These are phyloP conservation scores for Fusarium longipes DNA, from an alignment of 2,329 filamentous ascomycete species.

Conservation along the genomic window DNA sequence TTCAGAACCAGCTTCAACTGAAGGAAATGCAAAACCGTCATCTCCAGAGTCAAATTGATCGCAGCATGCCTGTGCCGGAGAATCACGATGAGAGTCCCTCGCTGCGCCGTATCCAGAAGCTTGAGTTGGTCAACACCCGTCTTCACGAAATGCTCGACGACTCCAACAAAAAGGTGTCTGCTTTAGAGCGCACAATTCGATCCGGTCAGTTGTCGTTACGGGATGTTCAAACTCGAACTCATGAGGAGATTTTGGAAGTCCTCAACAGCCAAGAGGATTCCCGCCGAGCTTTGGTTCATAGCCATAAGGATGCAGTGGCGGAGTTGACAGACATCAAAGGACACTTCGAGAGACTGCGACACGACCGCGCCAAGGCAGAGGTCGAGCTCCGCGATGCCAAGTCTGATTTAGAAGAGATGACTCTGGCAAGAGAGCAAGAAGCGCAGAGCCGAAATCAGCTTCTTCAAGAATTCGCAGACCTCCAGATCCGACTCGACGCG, in stretches of 20 bases:
- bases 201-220: slow-evolving; percentile 88
- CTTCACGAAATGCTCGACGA: slow-evolving; percentile 96
- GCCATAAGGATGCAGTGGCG: slow-evolving; percentile 85
- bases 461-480: slow-evolving; percentile 89
- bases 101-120: slow-evolving; percentile 83
- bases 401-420: slow-evolving; percentile 86
- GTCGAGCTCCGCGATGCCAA: slow-evolving; percentile 86
- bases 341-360: slow-evolving; percentile 87
- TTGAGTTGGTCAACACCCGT: slow-evolving; percentile 90
- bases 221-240: slow-evolving; percentile 91
- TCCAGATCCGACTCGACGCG: slow-evolving; percentile 91
- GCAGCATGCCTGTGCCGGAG: slow-evolving; percentile 70
- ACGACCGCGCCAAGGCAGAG: slow-evolving; percentile 81
- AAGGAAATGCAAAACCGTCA: slow-evolving; percentile 96
- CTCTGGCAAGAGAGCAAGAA: slow-evolving; percentile 84
- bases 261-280: slow-evolving; percentile 94
- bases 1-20: slow-evolving; percentile 94
- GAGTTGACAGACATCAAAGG: slow-evolving; percentile 89
- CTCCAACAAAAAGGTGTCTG: slow-evolving; percentile 90
- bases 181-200: slow-evolving; percentile 85
- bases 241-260: slow-evolving; percentile 92
- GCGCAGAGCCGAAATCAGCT: slow-evolving; percentile 87
- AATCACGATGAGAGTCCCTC: slow-evolving; percentile 82
- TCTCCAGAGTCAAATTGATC: slow-evolving; percentile 86
- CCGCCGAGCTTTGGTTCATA: slow-evolving; percentile 80